A percentile compares a stretch with the other conserved stretches of the same genome.
Evolutionary conservation across 1,139 yeast species (phyloP).

Genomic region (Yarrowia galli): DNA sequence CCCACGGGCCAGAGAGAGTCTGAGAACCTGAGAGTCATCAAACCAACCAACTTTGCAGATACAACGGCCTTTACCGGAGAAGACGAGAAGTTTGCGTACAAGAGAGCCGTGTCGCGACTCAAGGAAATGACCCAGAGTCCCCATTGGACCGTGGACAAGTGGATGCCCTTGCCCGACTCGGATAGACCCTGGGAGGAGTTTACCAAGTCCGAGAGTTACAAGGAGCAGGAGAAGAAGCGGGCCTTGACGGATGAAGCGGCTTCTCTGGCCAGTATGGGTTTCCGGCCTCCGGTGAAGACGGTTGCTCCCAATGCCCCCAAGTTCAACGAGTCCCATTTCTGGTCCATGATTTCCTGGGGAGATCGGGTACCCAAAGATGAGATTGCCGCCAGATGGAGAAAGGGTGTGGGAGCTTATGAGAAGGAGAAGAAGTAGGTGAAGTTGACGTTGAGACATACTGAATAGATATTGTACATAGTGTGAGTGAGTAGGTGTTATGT

Average conservation of each 20-base stretch:
- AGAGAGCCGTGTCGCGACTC: constrained; percentile 72
- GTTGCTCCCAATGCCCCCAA: constrained; percentile 53
- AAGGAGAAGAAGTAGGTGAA: background rate
- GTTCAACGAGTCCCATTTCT: constrained; percentile 61
- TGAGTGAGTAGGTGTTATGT: background rate
- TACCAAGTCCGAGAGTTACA: constrained; percentile 39
- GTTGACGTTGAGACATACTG: background rate
- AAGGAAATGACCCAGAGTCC: constrained; percentile 69
- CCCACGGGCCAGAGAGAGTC: constrained; percentile 40
- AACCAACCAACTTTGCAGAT: constrained; percentile 55
- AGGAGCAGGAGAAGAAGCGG: constrained; percentile 26
- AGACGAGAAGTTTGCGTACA: constrained; percentile 77
- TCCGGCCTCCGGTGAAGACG: constrained; percentile 23
- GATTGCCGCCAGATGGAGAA: constrained; percentile 61
- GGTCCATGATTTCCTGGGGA: constrained; percentile 73
- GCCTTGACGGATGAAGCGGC: constrained; percentile 33
- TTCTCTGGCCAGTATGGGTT: constrained; percentile 40
- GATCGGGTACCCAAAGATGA: constrained; percentile 60
- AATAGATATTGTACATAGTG: constrained; percentile 17
- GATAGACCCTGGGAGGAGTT: constrained; percentile 69
- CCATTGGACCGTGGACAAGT: constrained; percentile 57
- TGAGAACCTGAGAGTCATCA: constrained; percentile 15
- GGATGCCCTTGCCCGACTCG: constrained; percentile 63
- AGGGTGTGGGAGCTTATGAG: constrained; percentile 47
- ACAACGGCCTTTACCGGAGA: constrained; percentile 73